Evolutionary conservation across 192 early-diverging fungal species (phyloP).

Genomic region (Entomortierella parvispora): DNA sequence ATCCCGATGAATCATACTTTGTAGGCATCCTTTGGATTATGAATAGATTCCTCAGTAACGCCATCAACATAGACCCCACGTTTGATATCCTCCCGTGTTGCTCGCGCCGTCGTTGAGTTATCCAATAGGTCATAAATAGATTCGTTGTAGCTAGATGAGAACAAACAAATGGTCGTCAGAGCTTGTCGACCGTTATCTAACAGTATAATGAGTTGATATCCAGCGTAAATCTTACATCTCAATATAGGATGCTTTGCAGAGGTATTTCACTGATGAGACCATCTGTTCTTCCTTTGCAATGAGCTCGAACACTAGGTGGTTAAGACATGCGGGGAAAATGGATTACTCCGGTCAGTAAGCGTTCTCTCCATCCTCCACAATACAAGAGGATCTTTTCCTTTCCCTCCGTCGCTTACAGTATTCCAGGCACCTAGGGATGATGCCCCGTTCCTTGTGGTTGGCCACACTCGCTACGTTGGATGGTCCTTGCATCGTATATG

Average conservation of each 20-base stretch:
- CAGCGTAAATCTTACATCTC: conserved; percentile 84
- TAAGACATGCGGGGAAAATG: not conserved
- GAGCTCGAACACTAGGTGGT: conserved; percentile 58
- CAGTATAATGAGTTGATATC: too few species aligned
- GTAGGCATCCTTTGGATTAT: conserved; percentile 69
- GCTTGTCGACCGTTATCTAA: not conserved
- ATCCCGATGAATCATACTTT: too few species aligned
- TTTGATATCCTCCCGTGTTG: conserved; percentile 74
- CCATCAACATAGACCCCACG: conserved; percentile 73
- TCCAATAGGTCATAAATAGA: conserved; percentile 89
- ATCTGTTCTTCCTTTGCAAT: conserved; percentile 64
- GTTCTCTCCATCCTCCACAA: too few species aligned
- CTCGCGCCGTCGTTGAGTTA: conserved; percentile 62
- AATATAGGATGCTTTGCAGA: conserved; percentile 89
- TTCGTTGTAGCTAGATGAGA: conserved; percentile 79
- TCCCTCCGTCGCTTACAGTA: conserved; percentile 54
- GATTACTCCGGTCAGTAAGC: too few species aligned
- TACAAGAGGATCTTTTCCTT: not conserved
- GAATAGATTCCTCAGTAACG: conserved; percentile 71
- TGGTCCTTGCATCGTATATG: conserved; percentile 83
- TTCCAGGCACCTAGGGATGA: conserved; percentile 72
- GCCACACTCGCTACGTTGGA: conserved; percentile 77
- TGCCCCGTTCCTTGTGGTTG: conserved; percentile 72
- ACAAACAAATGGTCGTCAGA: not conserved
- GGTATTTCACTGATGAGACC: conserved; percentile 67